phyloP scores from a whole-genome alignment of 805 yeast genomes.

The Ogataea methylovora region DNA sequence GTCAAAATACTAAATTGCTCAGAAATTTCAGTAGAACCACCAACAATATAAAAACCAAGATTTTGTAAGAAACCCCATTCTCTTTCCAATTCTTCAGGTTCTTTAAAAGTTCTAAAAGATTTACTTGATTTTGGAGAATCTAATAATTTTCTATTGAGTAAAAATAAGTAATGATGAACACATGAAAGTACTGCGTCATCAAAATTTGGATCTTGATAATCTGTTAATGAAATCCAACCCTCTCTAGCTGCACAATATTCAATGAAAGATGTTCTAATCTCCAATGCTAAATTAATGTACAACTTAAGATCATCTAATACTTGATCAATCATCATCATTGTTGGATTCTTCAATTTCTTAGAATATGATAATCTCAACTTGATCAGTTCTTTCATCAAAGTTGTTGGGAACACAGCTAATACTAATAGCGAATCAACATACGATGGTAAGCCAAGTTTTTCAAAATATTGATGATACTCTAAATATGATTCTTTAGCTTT shows the following conservation, averaged over 20 bases:
- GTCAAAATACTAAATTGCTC: conserved; percentile 64
- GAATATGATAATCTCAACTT: conserved; percentile 72
- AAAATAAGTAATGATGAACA: conserved; percentile 59
- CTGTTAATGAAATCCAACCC: conserved; percentile 62
- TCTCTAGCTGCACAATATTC: conserved; percentile 52
- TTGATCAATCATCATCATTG: conserved; percentile 95
- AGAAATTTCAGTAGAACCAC: conserved; percentile 76
- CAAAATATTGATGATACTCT: conserved; percentile 52
- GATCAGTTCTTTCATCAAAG: conserved; percentile 71
- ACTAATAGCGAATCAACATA: conserved; percentile 58
- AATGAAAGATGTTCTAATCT: conserved; percentile 58
- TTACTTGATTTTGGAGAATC: conserved; percentile 60
- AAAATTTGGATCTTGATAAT: conserved; percentile 49
- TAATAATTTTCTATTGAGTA: conserved; percentile 68
- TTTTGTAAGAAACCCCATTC: conserved; percentile 75
- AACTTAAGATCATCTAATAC: conserved; percentile 78
- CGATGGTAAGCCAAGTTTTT: conserved; percentile 66
- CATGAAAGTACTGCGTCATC: conserved; percentile 69
- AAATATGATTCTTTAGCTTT: conserved; percentile 72
- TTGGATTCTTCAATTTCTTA: conserved; percentile 69
- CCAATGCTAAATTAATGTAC: conserved; percentile 68
- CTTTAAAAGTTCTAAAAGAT: conserved; percentile 78
- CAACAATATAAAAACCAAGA: conserved; percentile 71
- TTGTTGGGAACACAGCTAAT: conserved; percentile 69
- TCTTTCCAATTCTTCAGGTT: conserved; percentile 80